Evolutionary conservation across 805 yeast genomes (phyloP).

Genomic region (Priceomyces melissophilus): DNA sequence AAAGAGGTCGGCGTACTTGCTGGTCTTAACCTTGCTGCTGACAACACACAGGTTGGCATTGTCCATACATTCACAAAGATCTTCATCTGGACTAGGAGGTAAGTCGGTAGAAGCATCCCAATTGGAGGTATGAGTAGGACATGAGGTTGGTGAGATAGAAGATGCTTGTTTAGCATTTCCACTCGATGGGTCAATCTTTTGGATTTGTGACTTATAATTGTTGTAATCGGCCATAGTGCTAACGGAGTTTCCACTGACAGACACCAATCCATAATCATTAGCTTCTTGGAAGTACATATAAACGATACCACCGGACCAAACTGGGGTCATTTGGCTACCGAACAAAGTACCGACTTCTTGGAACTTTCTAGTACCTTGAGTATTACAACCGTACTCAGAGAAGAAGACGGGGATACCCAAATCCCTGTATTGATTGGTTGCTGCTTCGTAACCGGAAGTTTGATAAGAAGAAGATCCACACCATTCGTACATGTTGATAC

Average conservation of each 20-base stretch:
- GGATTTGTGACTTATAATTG: slow-evolving; percentile 32
- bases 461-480: slow-evolving; percentile 64
- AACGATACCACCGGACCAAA: slow-evolving; percentile 93
- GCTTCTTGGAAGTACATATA: slow-evolving; percentile 88
- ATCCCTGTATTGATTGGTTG: slow-evolving; percentile 71
- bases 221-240: slow-evolving; percentile 59
- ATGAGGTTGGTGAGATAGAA: slow-evolving; percentile 58
- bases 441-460: slow-evolving; percentile 62
- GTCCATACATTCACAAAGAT: slow-evolving; percentile 62
- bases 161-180: slow-evolving; percentile 38
- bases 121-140: slow-evolving; percentile 53
- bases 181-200: slow-evolving; percentile 32
- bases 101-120: slow-evolving; percentile 68
- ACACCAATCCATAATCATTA: slow-evolving; percentile 77
- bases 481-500: slow-evolving; percentile 88
- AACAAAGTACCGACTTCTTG: slow-evolving; percentile 69
- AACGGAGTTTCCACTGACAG: slow-evolving; percentile 48
- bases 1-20: slow-evolving; percentile 61
- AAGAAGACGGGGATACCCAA: slow-evolving; percentile 79
- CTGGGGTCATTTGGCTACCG: slow-evolving; percentile 72
- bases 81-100: slow-evolving; percentile 76
- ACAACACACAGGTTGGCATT: slow-evolving; percentile 60
- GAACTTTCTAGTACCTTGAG: slow-evolving; percentile 68
- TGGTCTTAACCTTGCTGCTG: slow-evolving; percentile 45
- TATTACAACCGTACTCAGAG: slow-evolving; percentile 88